Evolutionary conservation across 306 rosid species (phyloP).

Genomic region (Vachellia collinsii): DNA sequence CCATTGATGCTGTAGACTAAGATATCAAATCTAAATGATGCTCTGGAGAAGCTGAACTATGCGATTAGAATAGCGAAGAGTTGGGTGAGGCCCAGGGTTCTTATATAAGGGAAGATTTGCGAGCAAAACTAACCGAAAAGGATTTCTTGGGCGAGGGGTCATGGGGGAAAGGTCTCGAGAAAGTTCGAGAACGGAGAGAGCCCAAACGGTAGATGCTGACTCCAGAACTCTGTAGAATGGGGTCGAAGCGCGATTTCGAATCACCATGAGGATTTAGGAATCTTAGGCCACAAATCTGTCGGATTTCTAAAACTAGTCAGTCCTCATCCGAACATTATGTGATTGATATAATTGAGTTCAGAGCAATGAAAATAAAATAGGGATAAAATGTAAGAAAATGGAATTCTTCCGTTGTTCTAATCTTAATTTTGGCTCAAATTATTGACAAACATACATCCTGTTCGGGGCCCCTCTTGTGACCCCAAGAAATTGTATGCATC

Average conservation of each 20-base stretch:
- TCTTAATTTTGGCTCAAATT: no score
- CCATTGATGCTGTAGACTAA: neutral
- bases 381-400: no score
- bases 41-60: neutral
- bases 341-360: no score
- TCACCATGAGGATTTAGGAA: no score
- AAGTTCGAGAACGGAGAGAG: neutral
- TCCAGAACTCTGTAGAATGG: neutral
- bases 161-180: neutral
- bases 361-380: no score
- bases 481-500: no score
- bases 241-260: neutral
- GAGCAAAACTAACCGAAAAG: neutral
- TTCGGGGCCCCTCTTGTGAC: no score
- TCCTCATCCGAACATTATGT: no score
- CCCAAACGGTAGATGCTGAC: neutral
- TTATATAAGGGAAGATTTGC: neutral
- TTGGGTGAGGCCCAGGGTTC: neutral
- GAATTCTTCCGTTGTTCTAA: no score
- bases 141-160: constrained; percentile 1
- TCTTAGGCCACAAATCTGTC: no score
- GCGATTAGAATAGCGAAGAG: neutral
- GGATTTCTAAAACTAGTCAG: no score
- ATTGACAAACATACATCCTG: no score
- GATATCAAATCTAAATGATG: neutral